These are phyloP conservation scores for Alternaria tenuissima DNA, from an alignment of 2,329 filamentous ascomycete species.

Conservation along the genomic window DNA sequence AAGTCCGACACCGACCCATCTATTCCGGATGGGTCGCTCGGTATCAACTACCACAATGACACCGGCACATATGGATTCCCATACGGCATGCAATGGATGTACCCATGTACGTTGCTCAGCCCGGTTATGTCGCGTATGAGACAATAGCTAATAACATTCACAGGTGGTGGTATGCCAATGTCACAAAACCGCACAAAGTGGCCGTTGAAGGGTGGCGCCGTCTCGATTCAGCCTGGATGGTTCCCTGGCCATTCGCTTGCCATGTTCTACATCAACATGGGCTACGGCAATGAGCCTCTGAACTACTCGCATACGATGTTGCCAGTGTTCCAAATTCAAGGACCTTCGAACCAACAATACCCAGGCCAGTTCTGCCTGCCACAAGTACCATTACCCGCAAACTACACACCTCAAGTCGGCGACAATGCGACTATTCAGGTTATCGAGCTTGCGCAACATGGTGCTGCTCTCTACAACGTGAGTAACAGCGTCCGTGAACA, in stretches of 20 bases:
- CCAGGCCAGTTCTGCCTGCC: conserved; percentile 88
- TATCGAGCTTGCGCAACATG: conserved; percentile 83
- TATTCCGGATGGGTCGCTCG: conserved; percentile 54
- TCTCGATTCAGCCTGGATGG: conserved; percentile 94
- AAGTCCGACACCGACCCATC: conserved; percentile 49
- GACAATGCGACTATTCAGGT: conserved; percentile 91
- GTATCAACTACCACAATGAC: conserved; percentile 56
- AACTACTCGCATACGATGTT: conserved; percentile 92
- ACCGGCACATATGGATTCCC: conserved; percentile 67
- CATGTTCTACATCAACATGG: conserved; percentile 89
- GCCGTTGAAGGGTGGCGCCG: conserved; percentile 85
- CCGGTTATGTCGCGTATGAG: neutral
- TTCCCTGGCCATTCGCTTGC: conserved; percentile 87
- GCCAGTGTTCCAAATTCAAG: conserved; percentile 80
- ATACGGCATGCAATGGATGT: conserved; percentile 94
- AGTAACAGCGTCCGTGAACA: conserved; percentile 38
- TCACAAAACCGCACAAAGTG: conserved; percentile 89
- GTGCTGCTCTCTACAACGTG: conserved; percentile 83
- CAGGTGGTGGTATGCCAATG: conserved; percentile 83
- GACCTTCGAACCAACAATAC: conserved; percentile 84
- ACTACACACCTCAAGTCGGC: conserved; percentile 75
- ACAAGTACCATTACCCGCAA: conserved; percentile 82
- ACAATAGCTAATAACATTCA: conserved; percentile 17
- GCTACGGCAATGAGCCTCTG: conserved; percentile 78
- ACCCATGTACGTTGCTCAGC: conserved; percentile 77